Conservation (phyloP, 2,329 filamentous ascomycete species). For the Fusarium sp. region DNA sequence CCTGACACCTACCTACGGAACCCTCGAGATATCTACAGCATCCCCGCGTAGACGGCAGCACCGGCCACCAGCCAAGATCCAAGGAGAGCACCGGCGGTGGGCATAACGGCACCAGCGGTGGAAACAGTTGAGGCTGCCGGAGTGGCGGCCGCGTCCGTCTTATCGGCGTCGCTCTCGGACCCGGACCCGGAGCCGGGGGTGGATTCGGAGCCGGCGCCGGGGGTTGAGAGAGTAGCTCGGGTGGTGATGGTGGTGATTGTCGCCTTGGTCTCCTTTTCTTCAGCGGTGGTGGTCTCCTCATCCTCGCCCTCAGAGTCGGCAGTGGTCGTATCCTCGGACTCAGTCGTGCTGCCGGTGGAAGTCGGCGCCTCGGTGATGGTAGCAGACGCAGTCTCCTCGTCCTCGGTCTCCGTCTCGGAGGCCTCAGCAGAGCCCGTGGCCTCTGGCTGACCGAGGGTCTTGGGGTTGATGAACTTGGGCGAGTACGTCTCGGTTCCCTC, state of each 20-base stretch:
- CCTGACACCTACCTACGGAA: too few species aligned
- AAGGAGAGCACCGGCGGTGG: constrained; percentile 47
- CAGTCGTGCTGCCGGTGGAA: constrained; percentile 14
- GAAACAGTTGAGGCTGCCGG: constrained; percentile 36
- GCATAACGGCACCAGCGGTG: constrained; percentile 44
- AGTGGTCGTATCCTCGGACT: constrained; percentile 15
- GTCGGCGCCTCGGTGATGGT: constrained; percentile 42
- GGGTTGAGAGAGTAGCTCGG: constrained; percentile 21
- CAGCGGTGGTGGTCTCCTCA: constrained; percentile 10
- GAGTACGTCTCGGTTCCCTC: constrained; percentile 69
- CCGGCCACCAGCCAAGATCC: constrained; percentile 48
- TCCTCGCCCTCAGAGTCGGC: constrained; percentile 17
- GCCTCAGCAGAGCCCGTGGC: constrained; percentile 11
- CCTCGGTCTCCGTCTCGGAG: constrained; percentile 18
- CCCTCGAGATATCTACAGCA: constrained; percentile 39
- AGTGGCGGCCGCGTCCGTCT: constrained; percentile 34
- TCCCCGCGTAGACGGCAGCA: constrained; percentile 48
- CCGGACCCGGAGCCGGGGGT: constrained; percentile 31
- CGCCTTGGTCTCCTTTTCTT: neutral
- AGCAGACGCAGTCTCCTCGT: constrained; percentile 20
- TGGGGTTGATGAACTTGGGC: constrained; percentile 63
- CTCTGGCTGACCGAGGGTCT: constrained; percentile 44
- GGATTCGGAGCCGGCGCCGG: constrained; percentile 26
- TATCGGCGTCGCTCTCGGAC: constrained; percentile 25
- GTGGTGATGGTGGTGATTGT: constrained; percentile 30